These are phyloP conservation scores for Nyctanthes arbortristis DNA, from an alignment of 257 asterid genomes.

Conservation along the genomic window DNA sequence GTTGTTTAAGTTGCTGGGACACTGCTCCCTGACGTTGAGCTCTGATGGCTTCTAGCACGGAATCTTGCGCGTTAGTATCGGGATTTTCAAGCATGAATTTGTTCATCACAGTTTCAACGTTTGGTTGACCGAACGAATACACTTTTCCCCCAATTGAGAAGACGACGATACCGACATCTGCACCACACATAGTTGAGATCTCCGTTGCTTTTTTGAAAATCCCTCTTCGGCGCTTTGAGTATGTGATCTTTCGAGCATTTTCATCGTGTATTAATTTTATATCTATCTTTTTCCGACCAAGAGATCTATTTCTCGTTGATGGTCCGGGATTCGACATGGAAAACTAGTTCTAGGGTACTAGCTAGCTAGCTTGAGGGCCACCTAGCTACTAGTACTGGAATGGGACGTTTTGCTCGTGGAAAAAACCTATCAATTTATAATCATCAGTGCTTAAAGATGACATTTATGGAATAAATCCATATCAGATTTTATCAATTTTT, in stretches of 20 bases:
- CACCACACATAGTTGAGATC: conserved; percentile 28
- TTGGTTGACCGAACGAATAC: conserved; percentile 20
- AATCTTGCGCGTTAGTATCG: neutral
- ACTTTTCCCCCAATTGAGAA: conserved; percentile 10
- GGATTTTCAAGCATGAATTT: neutral
- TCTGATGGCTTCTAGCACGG: neutral
- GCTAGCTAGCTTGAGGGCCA: too few species aligned
- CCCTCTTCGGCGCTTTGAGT: conserved; percentile 29
- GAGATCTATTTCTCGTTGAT: neutral
- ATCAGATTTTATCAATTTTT: too few species aligned
- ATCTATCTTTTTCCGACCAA: conserved; percentile 27
- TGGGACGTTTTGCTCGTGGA: too few species aligned
- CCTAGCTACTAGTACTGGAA: too few species aligned
- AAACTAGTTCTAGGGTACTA: too few species aligned
- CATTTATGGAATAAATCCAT: too few species aligned
- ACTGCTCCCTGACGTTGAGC: neutral
- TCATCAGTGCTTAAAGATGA: too few species aligned
- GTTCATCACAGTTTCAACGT: neutral
- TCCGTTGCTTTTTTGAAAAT: conserved; percentile 32
- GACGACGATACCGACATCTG: conserved; percentile 15
- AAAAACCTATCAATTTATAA: too few species aligned
- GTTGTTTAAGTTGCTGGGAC: neutral
- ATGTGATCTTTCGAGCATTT: conserved; percentile 18
- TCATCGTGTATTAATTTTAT: conserved; percentile 22
- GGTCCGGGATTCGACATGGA: too few species aligned